Conservation (phyloP, 2,329 filamentous ascomycete species). For the Cladosporium velox region DNA sequence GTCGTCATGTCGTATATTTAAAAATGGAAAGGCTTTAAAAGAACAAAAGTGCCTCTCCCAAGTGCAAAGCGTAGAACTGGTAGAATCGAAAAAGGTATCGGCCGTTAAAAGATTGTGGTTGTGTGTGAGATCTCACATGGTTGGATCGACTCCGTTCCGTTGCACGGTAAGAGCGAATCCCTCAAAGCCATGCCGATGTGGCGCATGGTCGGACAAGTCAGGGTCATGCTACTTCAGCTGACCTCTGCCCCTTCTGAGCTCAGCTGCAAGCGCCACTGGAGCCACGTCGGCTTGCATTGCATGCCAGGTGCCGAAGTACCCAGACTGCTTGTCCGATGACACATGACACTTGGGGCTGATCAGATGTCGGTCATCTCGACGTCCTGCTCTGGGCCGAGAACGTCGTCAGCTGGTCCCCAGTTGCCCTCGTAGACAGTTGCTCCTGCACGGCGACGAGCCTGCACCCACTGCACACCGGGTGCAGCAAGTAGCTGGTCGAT, state of each 20-base stretch:
- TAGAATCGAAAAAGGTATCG: slow-evolving; percentile 7
- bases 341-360: slow-evolving; percentile 16
- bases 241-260: slow-evolving; percentile 10
- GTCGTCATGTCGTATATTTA: slow-evolving; percentile 18
- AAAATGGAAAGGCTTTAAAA: slow-evolving; percentile 14
- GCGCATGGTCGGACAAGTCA: background rate
- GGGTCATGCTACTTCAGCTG: slow-evolving; percentile 13
- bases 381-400: slow-evolving; percentile 54
- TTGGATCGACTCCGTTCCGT: background rate
- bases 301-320: slow-evolving; percentile 11
- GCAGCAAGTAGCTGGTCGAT: slow-evolving; percentile 72
- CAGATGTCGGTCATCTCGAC: slow-evolving; percentile 64
- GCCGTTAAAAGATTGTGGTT: slow-evolving; percentile 12
- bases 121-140: background rate
- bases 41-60: slow-evolving; percentile 2
- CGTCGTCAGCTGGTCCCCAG: slow-evolving; percentile 78
- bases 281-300: slow-evolving; percentile 18
- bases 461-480: slow-evolving; percentile 78
- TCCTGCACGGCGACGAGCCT: slow-evolving; percentile 73
- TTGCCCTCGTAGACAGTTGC: slow-evolving; percentile 97
- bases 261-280: slow-evolving; percentile 16
- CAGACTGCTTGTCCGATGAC: background rate
- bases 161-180: background rate
- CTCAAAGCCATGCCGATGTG: background rate
- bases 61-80: slow-evolving; percentile 5